Evolutionary conservation across 208 protist genomes (phyloP).

Genomic region (Trypanosoma boissoni): DNA sequence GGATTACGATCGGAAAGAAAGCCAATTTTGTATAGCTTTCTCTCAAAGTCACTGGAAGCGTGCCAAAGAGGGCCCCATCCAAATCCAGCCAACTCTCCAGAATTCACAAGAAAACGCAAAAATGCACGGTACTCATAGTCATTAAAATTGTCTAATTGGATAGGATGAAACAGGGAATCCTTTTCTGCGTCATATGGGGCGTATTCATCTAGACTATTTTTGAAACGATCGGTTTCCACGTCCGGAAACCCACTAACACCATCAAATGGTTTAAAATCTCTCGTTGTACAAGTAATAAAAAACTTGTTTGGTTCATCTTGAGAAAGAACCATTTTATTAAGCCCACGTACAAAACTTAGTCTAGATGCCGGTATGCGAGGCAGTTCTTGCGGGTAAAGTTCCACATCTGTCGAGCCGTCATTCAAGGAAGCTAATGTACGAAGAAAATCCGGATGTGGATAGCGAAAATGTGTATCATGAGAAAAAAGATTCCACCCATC

Average conservation of each 20-base stretch:
- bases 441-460: constrained; percentile 89
- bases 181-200: constrained; percentile 85
- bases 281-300: constrained; percentile 87
- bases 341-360: constrained; percentile 83
- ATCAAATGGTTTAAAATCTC: constrained; percentile 90
- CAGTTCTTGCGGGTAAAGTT: constrained; percentile 87
- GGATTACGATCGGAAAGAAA: constrained; percentile 90
- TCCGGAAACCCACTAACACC: constrained; percentile 82
- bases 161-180: constrained; percentile 88
- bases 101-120: constrained; percentile 88
- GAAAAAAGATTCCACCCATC: constrained; percentile 91
- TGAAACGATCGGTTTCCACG: constrained; percentile 73
- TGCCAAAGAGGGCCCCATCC: constrained; percentile 92
- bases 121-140: constrained; percentile 91
- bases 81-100: constrained; percentile 86
- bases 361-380: constrained; percentile 86
- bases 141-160: constrained; percentile 83
- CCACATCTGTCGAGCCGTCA: constrained; percentile 75
- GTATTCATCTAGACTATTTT: constrained; percentile 88
- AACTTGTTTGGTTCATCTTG: constrained; percentile 85
- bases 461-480: constrained; percentile 90
- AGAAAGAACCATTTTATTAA: constrained; percentile 87
- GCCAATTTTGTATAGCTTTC: constrained; percentile 91
- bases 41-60: constrained; percentile 88
- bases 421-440: constrained; percentile 77